Conservation (phyloP, 768 basidiomycete genomes). For the Amanita muscaria region DNA sequence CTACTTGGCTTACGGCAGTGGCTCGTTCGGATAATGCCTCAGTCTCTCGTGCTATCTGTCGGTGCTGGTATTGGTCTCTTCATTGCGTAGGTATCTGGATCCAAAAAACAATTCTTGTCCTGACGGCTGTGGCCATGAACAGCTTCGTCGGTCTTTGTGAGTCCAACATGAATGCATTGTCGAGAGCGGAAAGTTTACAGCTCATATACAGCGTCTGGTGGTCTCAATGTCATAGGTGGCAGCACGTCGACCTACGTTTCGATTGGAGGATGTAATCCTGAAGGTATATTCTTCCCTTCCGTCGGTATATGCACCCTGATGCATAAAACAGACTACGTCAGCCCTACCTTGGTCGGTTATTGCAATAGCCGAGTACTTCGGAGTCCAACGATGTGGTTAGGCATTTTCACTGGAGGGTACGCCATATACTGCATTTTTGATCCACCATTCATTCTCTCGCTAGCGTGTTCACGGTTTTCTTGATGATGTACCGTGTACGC, state of each 20-base stretch:
- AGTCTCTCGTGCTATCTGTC: conserved; percentile 76
- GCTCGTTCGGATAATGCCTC: conserved; percentile 84
- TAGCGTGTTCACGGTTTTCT: conserved; percentile 65
- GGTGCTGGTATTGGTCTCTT: conserved; percentile 85
- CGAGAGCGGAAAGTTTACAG: too few species aligned
- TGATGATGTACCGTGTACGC: conserved; percentile 81
- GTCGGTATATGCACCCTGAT: too few species aligned
- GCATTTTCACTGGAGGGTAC: conserved; percentile 76
- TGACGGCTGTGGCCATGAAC: too few species aligned
- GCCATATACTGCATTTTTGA: conserved; percentile 13
- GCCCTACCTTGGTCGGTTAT: conserved; percentile 40
- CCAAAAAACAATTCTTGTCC: too few species aligned
- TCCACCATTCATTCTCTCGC: neutral
- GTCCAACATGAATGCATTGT: conserved; percentile 9
- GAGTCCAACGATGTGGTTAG: conserved; percentile 81
- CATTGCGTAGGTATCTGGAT: conserved; percentile 51
- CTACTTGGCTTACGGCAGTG: conserved; percentile 82
- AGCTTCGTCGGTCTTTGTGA: conserved; percentile 72
- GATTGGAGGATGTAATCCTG: conserved; percentile 61
- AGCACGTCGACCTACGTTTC: conserved; percentile 61
- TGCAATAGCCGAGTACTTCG: conserved; percentile 59
- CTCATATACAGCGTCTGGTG: conserved; percentile 41
- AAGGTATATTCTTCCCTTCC: too few species aligned
- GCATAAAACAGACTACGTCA: conserved; percentile 32
- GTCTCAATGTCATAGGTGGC: conserved; percentile 72